Percentiles rank a stretch among this genome's conserved stretches.
Evolutionary conservation across 2,329 filamentous ascomycete species (phyloP).

Genomic region (Epicoccum sorghinum): DNA sequence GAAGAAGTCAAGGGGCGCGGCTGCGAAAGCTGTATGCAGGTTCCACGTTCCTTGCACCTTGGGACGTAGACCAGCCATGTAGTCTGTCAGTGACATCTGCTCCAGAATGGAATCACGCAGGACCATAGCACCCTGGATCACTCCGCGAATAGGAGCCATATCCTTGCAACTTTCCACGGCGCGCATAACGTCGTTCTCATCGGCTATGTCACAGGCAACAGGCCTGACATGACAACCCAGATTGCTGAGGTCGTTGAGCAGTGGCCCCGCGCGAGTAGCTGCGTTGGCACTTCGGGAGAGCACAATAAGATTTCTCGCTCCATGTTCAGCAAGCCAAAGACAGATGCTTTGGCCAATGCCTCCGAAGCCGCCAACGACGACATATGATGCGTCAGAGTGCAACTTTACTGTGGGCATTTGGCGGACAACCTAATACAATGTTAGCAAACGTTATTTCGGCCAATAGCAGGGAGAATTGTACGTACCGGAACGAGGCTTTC

Average conservation of each 20-base stretch:
- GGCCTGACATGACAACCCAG: not conserved
- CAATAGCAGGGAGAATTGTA: constrained; percentile 7
- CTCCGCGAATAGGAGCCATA: constrained; percentile 34
- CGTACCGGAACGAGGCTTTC: not conserved
- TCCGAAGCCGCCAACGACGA: constrained; percentile 29
- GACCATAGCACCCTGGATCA: constrained; percentile 38
- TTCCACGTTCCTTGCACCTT: constrained; percentile 47
- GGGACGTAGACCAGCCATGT: constrained; percentile 13
- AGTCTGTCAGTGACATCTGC: constrained; percentile 21
- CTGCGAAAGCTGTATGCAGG: constrained; percentile 19
- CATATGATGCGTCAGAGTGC: not conserved
- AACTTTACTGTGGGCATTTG: not conserved
- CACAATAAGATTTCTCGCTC: not conserved
- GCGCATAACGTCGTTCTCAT: not conserved
- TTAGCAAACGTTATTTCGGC: not conserved
- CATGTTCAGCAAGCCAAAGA: constrained; percentile 12
- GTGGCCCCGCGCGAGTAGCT: not conserved
- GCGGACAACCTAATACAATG: not conserved
- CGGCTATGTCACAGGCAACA: not conserved
- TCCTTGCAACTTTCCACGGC: not conserved
- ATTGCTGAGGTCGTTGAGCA: not conserved
- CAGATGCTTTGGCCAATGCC: constrained; percentile 27
- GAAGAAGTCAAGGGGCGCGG: constrained; percentile 30
- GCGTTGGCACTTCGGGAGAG: not conserved
- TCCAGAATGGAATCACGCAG: constrained; percentile 21